A percentile compares a stretch with the other conserved stretches of the same genome.
Conservation (phyloP, 768 basidiomycete species). For the Candolleomyces eurysporus region DNA sequence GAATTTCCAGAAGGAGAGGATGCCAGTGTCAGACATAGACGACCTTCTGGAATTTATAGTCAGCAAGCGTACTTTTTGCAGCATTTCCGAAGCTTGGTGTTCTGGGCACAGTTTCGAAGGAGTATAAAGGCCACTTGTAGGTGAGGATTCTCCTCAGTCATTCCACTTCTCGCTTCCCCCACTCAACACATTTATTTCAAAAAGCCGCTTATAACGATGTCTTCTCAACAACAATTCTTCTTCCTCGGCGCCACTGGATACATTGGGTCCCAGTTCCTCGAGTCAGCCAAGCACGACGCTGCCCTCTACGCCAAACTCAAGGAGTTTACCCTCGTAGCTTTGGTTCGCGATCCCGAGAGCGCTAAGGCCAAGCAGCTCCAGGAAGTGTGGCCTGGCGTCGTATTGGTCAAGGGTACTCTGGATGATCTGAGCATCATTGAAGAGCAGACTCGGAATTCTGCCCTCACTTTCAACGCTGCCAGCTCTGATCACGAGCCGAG, state of each 20-base stretch:
- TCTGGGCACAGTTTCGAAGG: too few species aligned
- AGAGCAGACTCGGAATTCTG: slow-evolving; percentile 31
- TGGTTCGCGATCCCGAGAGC: slow-evolving; percentile 31
- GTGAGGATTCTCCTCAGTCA: too few species aligned
- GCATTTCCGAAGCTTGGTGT: too few species aligned
- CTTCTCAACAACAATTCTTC: slow-evolving; percentile 12
- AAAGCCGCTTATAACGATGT: background rate
- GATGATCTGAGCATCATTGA: slow-evolving; percentile 34
- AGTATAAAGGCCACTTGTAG: too few species aligned
- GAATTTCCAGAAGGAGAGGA: too few species aligned
- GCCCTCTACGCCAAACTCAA: slow-evolving; percentile 24
- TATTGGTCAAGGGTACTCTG: slow-evolving; percentile 36
- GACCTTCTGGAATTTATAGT: too few species aligned
- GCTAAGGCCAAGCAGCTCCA: slow-evolving; percentile 28
- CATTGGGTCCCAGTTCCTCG: slow-evolving; percentile 39
- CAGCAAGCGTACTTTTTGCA: too few species aligned
- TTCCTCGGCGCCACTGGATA: slow-evolving; percentile 46
- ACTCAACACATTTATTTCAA: too few species aligned
- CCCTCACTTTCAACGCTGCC: slow-evolving; percentile 40
- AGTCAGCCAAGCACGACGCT: slow-evolving; percentile 27
- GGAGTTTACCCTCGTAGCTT: slow-evolving; percentile 24
- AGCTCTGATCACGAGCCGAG: slow-evolving; percentile 36
- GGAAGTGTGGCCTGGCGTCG: slow-evolving; percentile 30
- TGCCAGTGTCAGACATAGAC: too few species aligned
- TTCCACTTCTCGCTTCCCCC: too few species aligned